phyloP scores from a whole-genome alignment of 768 basidiomycete species.

The Auricularia heimuer region DNA sequence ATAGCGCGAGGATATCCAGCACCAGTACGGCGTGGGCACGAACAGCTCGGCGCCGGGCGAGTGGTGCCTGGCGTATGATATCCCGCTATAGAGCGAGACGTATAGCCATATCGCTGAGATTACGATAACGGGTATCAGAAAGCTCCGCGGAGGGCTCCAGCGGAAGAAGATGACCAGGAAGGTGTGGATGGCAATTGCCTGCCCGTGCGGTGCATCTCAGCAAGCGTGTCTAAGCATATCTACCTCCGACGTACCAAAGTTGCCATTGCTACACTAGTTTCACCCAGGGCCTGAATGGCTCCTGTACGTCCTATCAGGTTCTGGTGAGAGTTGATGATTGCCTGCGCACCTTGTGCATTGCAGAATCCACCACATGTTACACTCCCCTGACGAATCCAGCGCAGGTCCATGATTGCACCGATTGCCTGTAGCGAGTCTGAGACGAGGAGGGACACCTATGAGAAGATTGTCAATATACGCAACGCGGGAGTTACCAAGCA shows the following conservation, averaged over 20 bases:
- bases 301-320: background rate
- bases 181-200: constrained; percentile 10
- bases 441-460: constrained; percentile 5
- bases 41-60: constrained; percentile 1
- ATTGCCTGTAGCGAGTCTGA: constrained; percentile 1
- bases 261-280: background rate
- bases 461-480: no score
- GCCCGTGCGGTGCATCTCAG: background rate
- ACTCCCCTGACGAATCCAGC: constrained; percentile 3
- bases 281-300: background rate
- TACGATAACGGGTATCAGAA: constrained; percentile 5
- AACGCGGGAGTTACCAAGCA: no score
- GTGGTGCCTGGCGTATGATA: background rate
- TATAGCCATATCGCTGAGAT: constrained; percentile 9
- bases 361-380: background rate
- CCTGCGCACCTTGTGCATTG: background rate
- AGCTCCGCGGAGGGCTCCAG: constrained; percentile 9
- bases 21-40: constrained; percentile 11
- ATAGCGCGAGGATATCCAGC: constrained; percentile 8
- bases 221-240: background rate
- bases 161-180: constrained; percentile 11
- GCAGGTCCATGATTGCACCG: constrained; percentile 2
- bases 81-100: constrained; percentile 2
- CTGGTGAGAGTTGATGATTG: background rate
- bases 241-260: background rate